These are phyloP conservation scores for Fibroporia radiculosa DNA, from an alignment of 768 basidiomycete genomes.

Conservation along the genomic window DNA sequence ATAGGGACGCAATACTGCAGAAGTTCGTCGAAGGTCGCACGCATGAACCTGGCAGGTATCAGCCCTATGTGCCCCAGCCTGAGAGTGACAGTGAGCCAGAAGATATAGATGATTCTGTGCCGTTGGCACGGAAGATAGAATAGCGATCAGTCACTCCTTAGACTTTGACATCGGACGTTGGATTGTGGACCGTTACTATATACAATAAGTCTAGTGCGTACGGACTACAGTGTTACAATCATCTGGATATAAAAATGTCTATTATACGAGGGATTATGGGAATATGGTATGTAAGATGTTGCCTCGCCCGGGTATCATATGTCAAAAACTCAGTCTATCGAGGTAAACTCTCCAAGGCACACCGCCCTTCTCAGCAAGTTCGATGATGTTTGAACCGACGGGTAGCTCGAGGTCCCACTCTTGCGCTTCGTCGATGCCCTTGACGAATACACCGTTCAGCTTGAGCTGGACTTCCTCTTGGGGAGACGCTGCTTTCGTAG, in stretches of 20 bases:
- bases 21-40: conserved; percentile 48
- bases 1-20: conserved; percentile 57
- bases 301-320: too few relatives aligned
- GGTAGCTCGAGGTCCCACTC: conserved; percentile 59
- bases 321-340: conserved; percentile 10
- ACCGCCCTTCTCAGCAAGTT: conserved; percentile 67
- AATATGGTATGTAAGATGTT: too few relatives aligned
- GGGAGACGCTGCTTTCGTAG: conserved; percentile 13
- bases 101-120: conserved; percentile 22
- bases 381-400: conserved; percentile 53
- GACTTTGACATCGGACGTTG: too few relatives aligned
- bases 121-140: conserved; percentile 18
- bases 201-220: too few relatives aligned
- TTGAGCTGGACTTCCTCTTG: conserved; percentile 52
- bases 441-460: conserved; percentile 45
- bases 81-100: conserved; percentile 33
- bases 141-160: conserved; percentile 18
- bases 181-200: too few relatives aligned
- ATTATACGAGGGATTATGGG: too few relatives aligned
- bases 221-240: too few relatives aligned
- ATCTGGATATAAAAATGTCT: too few relatives aligned
- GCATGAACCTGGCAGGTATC: conserved; percentile 53
- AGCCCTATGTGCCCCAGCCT: conserved; percentile 58
- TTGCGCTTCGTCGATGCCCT: conserved; percentile 35
- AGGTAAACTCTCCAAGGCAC: conserved; percentile 65